phyloP scores from a whole-genome alignment of 106 monocot species.

The Platanthera guangdongensis region DNA sequence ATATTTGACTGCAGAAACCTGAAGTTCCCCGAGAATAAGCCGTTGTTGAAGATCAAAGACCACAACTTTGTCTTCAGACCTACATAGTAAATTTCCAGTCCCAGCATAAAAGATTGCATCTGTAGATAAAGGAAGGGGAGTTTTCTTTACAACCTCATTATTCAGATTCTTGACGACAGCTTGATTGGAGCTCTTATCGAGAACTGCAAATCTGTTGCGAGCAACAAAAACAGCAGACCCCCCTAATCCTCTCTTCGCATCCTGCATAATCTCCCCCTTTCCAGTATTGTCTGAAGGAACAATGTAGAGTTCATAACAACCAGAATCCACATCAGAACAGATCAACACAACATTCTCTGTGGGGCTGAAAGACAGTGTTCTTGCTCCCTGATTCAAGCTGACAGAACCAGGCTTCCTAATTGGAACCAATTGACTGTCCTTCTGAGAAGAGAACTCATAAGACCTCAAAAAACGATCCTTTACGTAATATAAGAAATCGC shows the following conservation, averaged over 20 bases:
- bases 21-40: constrained; percentile 71
- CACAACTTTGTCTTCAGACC: constrained; percentile 64
- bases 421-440: constrained; percentile 64
- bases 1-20: constrained; percentile 71
- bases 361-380: constrained; percentile 68
- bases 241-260: constrained; percentile 70
- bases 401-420: constrained; percentile 67
- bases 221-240: constrained; percentile 73
- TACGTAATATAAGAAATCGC: constrained; percentile 54
- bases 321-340: constrained; percentile 78
- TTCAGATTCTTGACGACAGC: constrained; percentile 71
- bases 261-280: constrained; percentile 53
- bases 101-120: constrained; percentile 91
- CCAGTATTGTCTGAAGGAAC: constrained; percentile 55
- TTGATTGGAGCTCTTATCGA: constrained; percentile 70
- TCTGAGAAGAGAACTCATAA: constrained; percentile 67
- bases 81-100: constrained; percentile 71
- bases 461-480: constrained; percentile 73
- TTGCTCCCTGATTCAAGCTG: constrained; percentile 69
- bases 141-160: constrained; percentile 84
- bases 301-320: constrained; percentile 77
- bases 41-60: constrained; percentile 88
- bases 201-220: constrained; percentile 86
- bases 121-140: constrained; percentile 51
- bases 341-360: constrained; percentile 79